phyloP scores from a whole-genome alignment of 2,329 filamentous ascomycete genomes.

The Xylaria sp. region DNA sequence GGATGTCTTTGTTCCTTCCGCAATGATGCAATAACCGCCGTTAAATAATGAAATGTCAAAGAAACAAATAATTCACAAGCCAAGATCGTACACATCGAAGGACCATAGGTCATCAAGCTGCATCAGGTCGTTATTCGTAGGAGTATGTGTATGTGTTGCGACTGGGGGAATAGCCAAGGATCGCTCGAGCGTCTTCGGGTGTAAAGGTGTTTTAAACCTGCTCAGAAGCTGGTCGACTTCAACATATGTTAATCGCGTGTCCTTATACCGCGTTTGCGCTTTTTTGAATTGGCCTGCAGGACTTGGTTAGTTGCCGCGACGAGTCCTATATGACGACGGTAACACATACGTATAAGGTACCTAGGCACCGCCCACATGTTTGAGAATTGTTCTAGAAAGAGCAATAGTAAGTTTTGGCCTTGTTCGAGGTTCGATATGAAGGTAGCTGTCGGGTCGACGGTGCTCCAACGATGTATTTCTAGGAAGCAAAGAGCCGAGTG shows the following conservation, averaged over 20 bases:
- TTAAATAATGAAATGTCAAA: neutral
- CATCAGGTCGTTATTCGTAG: slow-evolving; percentile 17
- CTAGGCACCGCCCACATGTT: slow-evolving; percentile 42
- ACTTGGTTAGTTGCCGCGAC: slow-evolving; percentile 14
- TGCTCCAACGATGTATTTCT: slow-evolving; percentile 46
- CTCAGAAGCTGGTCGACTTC: slow-evolving; percentile 39
- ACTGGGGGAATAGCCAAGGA: slow-evolving; percentile 9
- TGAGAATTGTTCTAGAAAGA: slow-evolving; percentile 44
- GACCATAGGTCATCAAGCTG: slow-evolving; percentile 34
- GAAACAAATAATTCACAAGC: neutral
- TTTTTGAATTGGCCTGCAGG: slow-evolving; percentile 35
- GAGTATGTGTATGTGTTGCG: neutral
- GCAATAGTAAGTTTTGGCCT: slow-evolving; percentile 37
- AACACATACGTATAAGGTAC: slow-evolving; percentile 41
- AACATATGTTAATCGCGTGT: slow-evolving; percentile 32
- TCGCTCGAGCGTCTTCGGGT: slow-evolving; percentile 37
- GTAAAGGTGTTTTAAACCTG: slow-evolving; percentile 40
- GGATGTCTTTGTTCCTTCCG: neutral
- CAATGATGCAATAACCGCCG: neutral
- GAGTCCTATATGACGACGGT: neutral
- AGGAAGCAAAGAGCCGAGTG: slow-evolving; percentile 47
- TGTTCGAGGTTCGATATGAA: slow-evolving; percentile 31
- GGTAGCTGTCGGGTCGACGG: slow-evolving; percentile 20
- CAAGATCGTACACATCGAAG: slow-evolving; percentile 27
- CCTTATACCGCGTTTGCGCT: slow-evolving; percentile 18